A percentile compares a stretch with the other conserved stretches of the same genome.
These are phyloP conservation scores for Arctostaphylos glauca DNA, from an alignment of 148 eudicot species.

Conservation along the genomic window DNA sequence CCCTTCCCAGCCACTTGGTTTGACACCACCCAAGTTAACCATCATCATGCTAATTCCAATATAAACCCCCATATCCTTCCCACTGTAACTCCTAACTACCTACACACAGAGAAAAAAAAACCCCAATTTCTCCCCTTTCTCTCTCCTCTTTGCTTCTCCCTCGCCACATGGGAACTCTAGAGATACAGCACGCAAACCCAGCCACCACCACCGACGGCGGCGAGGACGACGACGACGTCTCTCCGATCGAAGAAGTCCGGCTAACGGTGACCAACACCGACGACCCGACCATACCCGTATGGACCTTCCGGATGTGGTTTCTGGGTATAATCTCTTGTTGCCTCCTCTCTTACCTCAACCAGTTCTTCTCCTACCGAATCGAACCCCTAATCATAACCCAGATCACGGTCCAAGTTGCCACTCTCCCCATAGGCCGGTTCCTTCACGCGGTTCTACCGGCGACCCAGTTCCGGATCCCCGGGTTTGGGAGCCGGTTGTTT, in stretches of 20 bases:
- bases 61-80: not conserved
- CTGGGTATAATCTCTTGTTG: slow-evolving; percentile 69
- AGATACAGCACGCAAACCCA: slow-evolving; percentile 14
- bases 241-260: slow-evolving; percentile 91
- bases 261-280: slow-evolving; percentile 75
- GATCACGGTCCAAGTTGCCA: slow-evolving; percentile 78
- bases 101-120: not conserved
- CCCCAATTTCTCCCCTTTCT: not conserved
- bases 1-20: not conserved
- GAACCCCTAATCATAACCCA: slow-evolving; percentile 82
- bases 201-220: not conserved
- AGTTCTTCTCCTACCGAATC: slow-evolving; percentile 78
- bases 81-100: not conserved
- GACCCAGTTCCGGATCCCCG: slow-evolving; percentile 56
- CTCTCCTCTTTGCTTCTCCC: not conserved
- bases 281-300: slow-evolving; percentile 79
- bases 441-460: slow-evolving; percentile 54
- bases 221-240: slow-evolving; percentile 47
- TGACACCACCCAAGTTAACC: not conserved
- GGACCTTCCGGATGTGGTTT: slow-evolving; percentile 98
- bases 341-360: slow-evolving; percentile 79
- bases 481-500: slow-evolving; percentile 50
- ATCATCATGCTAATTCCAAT: not conserved
- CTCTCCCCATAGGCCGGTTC: slow-evolving; percentile 73
- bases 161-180: slow-evolving; percentile 28